phyloP scores from a whole-genome alignment of 2,329 filamentous ascomycete genomes.

The Microdochium trichocladiopsis region DNA sequence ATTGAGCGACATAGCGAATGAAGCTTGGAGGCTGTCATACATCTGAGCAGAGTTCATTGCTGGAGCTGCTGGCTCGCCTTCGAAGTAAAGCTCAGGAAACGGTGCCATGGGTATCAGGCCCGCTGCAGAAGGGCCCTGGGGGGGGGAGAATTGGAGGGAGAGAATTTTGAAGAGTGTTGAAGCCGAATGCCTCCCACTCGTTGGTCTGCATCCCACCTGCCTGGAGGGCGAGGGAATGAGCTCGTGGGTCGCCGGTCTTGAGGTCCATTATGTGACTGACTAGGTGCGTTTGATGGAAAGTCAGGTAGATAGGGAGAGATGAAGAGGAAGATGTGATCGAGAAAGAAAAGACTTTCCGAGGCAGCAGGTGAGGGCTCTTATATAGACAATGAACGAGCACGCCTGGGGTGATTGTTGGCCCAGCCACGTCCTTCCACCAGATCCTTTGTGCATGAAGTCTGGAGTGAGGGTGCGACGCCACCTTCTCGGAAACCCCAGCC shows the following conservation, averaged over 20 bases:
- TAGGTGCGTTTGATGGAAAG: not conserved
- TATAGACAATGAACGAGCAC: too few species aligned
- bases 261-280: not conserved
- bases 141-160: not conserved
- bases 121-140: not conserved
- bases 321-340: not conserved
- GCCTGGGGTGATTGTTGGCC: not conserved
- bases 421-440: not conserved
- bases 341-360: not conserved
- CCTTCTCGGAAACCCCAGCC: not conserved
- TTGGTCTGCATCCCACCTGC: not conserved
- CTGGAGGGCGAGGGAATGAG: not conserved
- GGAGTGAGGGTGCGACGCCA: not conserved
- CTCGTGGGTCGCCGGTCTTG: not conserved
- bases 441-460: not conserved
- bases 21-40: not conserved
- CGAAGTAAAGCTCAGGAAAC: not conserved
- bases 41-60: not conserved
- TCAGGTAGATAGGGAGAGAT: not conserved
- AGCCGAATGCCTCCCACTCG: not conserved
- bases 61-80: not conserved
- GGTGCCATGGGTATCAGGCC: not conserved
- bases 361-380: not conserved
- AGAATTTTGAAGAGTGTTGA: not conserved
- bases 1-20: not conserved